phyloP scores from a whole-genome alignment of 306 rosid genomes.

The Sicyos baderoa region DNA sequence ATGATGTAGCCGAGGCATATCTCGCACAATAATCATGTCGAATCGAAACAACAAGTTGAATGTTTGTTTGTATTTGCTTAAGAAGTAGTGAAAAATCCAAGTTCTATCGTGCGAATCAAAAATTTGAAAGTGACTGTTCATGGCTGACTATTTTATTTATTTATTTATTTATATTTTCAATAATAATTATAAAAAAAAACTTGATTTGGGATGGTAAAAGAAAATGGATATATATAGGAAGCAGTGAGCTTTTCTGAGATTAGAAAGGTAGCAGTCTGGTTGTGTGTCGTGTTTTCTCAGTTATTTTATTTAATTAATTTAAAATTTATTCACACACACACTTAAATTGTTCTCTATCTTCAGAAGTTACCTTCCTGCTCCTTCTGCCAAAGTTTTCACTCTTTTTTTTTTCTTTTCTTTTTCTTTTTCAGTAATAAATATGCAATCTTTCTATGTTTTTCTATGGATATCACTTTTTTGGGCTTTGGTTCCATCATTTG shows the following conservation, averaged over 20 bases:
- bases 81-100: conserved; percentile 2
- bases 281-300: not conserved
- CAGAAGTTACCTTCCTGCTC: conserved; percentile 15
- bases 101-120: not conserved
- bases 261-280: conserved; percentile 10
- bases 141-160: not conserved
- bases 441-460: not conserved
- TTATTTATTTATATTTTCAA: too few relatives aligned
- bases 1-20: not conserved
- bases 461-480: not conserved
- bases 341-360: conserved; percentile 12
- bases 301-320: too few relatives aligned
- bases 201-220: not conserved
- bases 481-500: too few relatives aligned
- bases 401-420: not conserved
- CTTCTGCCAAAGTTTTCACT: conserved; percentile 11
- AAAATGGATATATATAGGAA: not conserved
- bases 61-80: not conserved
- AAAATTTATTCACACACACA: too few relatives aligned
- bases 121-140: conserved; percentile 13
- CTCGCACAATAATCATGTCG: not conserved
- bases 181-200: not conserved
- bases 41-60: not conserved
- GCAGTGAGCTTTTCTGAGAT: not conserved
- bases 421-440: not conserved